Evolutionary conservation across 1,284 basidiomycete species (phyloP).

Genomic region (Amylostereum areolatum): DNA sequence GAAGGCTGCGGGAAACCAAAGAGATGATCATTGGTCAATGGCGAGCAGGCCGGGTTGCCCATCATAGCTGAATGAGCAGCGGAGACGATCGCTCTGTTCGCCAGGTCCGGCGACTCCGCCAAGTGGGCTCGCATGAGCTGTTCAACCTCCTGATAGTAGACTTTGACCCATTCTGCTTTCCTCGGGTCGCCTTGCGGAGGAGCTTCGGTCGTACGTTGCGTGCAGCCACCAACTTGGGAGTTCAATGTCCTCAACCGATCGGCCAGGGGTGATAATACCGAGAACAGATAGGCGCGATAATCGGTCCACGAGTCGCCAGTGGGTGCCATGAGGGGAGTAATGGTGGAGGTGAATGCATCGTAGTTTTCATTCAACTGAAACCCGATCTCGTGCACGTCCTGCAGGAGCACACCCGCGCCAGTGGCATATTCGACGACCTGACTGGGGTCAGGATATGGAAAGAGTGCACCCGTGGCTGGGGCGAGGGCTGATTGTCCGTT

Average conservation of each 20-base stretch:
- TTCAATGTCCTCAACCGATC: no score
- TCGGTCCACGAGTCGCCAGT: no score
- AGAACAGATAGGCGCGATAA: no score
- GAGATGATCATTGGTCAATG: constrained; percentile 45
- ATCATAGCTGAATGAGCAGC: constrained; percentile 40
- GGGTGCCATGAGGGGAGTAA: not conserved
- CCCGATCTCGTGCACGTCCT: not conserved
- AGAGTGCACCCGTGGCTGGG: constrained; percentile 2
- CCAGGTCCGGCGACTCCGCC: not conserved
- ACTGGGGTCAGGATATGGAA: no score
- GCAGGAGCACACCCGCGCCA: no score
- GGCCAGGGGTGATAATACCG: no score
- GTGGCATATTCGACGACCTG: no score
- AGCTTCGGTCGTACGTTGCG: no score
- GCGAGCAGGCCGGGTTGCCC: constrained; percentile 44
- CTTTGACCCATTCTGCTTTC: no score
- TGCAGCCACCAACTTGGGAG: no score
- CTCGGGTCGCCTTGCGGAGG: no score
- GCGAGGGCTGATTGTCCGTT: constrained; percentile 2
- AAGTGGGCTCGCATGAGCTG: not conserved
- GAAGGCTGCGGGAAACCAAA: constrained; percentile 43
- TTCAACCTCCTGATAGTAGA: not conserved
- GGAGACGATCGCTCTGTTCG: constrained; percentile 8
- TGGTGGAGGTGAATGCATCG: not conserved
- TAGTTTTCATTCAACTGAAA: not conserved